Evolutionary conservation across 1,284 basidiomycete species (phyloP).

Genomic region (Lentinus polychrous): DNA sequence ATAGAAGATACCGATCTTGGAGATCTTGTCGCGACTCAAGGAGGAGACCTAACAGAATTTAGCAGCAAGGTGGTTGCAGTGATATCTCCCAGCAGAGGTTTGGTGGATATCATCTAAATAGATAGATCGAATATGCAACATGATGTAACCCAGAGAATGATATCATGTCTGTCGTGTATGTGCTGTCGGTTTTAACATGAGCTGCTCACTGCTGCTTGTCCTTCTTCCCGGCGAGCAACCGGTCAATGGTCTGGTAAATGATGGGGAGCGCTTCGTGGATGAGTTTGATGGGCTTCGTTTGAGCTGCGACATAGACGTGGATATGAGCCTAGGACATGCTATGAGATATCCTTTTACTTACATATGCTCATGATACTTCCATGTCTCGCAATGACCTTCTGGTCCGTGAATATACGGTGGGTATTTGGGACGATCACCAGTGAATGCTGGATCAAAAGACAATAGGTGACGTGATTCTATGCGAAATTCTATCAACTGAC

Average conservation of each 20-base stretch:
- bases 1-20: constrained; percentile 22
- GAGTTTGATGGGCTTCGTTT: constrained; percentile 54
- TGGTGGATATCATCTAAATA: constrained; percentile 37
- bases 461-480: neutral
- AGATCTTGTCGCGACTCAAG: constrained; percentile 64
- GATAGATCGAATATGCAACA: neutral
- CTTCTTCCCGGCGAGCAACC: constrained; percentile 5
- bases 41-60: constrained; percentile 51
- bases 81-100: constrained; percentile 39
- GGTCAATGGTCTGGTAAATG: constrained; percentile 45
- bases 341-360: constrained; percentile 21
- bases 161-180: neutral
- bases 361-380: constrained; percentile 53
- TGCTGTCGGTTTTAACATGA: neutral
- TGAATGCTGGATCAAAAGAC: constrained; percentile 43
- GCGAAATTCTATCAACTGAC: constrained; percentile 25
- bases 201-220: constrained; percentile 3
- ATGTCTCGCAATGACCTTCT: constrained; percentile 51
- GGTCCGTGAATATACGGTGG: constrained; percentile 45
- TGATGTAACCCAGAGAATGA: neutral
- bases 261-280: constrained; percentile 54
- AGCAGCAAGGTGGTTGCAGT: constrained; percentile 56
- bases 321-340: constrained; percentile 3
- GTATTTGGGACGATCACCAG: constrained; percentile 54
- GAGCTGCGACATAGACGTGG: constrained; percentile 40